A percentile compares a stretch with the other conserved stretches of the same genome.
phyloP scores from a whole-genome alignment of 768 basidiomycete species.

The Xerocomellus chrysenteron region DNA sequence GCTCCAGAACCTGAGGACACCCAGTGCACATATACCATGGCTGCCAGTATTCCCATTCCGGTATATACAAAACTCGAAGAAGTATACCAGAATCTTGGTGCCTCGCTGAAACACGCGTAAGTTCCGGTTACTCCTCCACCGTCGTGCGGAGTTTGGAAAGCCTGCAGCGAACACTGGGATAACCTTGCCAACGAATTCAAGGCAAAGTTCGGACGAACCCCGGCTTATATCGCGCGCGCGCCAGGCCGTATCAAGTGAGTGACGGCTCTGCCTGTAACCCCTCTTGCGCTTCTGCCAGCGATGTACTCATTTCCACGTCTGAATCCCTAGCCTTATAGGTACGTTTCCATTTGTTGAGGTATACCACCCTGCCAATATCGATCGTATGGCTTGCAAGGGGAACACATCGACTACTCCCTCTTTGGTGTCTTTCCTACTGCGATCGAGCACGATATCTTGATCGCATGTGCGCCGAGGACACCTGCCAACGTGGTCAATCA shows the following conservation, averaged over 20 bases:
- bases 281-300: neutral
- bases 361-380: neutral
- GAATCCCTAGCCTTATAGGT: constrained; percentile 35
- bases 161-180: constrained; percentile 53
- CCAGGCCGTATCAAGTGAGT: constrained; percentile 79
- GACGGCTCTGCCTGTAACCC: neutral
- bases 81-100: constrained; percentile 52
- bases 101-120: constrained; percentile 53
- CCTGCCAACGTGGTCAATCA: constrained; percentile 16
- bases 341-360: neutral
- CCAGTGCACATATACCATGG: constrained; percentile 37
- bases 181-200: constrained; percentile 60
- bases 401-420: constrained; percentile 82
- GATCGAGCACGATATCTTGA: constrained; percentile 79
- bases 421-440: constrained; percentile 87
- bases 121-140: constrained; percentile 8
- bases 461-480: constrained; percentile 61
- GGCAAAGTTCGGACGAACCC: constrained; percentile 61
- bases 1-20: neutral
- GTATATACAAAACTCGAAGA: constrained; percentile 57
- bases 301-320: neutral
- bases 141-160: neutral
- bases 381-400: constrained; percentile 47
- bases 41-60: constrained; percentile 58
- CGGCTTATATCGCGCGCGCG: constrained; percentile 70